phyloP scores from a whole-genome alignment of 768 basidiomycete genomes.

The Gymnopilus dilepis region DNA sequence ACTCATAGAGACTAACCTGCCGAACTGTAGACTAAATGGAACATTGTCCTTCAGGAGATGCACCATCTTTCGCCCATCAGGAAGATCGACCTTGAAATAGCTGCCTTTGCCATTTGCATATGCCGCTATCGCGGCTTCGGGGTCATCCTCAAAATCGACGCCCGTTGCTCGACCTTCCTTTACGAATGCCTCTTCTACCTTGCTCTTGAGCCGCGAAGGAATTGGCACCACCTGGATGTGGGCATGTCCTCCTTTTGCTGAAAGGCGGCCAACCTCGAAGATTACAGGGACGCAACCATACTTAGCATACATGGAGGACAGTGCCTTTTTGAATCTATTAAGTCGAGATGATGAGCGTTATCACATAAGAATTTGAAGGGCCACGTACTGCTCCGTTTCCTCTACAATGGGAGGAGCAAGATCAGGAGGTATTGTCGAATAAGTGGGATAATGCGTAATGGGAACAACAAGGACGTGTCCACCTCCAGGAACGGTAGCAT shows the following conservation, averaged over 20 bases:
- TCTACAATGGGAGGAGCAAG: conserved; percentile 74
- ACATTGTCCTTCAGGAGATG: conserved; percentile 80
- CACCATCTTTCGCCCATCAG: conserved; percentile 83
- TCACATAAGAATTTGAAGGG: neutral
- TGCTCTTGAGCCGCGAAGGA: conserved; percentile 62
- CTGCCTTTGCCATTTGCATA: conserved; percentile 62
- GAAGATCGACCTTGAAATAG: conserved; percentile 92
- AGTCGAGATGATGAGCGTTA: conserved; percentile 9
- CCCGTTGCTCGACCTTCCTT: conserved; percentile 69
- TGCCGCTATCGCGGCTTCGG: conserved; percentile 62
- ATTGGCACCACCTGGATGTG: conserved; percentile 89
- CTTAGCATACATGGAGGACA: conserved; percentile 74
- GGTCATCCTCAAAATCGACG: conserved; percentile 76
- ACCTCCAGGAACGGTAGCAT: conserved; percentile 81
- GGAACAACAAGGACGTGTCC: conserved; percentile 95
- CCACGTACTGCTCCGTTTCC: conserved; percentile 75
- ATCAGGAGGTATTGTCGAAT: conserved; percentile 79
- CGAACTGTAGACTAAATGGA: conserved; percentile 92
- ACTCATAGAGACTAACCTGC: conserved; percentile 64
- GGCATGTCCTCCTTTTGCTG: conserved; percentile 90
- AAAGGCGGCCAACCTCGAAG: conserved; percentile 88
- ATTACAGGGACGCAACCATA: conserved; percentile 71
- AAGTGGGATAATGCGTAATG: conserved; percentile 92
- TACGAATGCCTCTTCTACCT: conserved; percentile 74
- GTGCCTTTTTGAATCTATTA: conserved; percentile 76